Conservation (phyloP, 345 rosid genomes). For the Physaria fendleri region DNA sequence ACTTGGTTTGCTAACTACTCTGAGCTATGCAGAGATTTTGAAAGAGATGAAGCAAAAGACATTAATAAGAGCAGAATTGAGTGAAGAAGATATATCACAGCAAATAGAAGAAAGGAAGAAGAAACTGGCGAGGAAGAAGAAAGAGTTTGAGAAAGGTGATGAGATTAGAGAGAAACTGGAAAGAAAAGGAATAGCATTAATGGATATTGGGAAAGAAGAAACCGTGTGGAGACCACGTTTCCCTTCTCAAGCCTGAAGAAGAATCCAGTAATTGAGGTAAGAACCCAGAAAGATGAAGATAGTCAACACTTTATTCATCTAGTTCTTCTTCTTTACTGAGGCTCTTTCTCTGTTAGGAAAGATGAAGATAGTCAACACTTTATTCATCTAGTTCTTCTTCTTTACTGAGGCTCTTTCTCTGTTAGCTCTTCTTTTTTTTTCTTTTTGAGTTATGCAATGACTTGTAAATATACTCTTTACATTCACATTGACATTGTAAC, state of each 20-base stretch:
- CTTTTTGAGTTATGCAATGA: neutral
- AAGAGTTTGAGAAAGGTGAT: slow-evolving; percentile 67
- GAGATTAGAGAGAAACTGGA: slow-evolving; percentile 59
- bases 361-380: neutral
- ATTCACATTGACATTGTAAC: slow-evolving; percentile 5
- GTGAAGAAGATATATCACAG: slow-evolving; percentile 43
- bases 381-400: neutral
- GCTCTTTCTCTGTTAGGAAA: neutral
- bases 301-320: neutral
- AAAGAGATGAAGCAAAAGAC: slow-evolving; percentile 61
- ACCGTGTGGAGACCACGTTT: slow-evolving; percentile 84
- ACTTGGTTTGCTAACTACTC: slow-evolving; percentile 55
- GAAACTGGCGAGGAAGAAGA: slow-evolving; percentile 49
- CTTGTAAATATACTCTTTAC: slow-evolving; percentile 4
- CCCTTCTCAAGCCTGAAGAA: slow-evolving; percentile 34
- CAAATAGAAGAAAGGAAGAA: slow-evolving; percentile 62
- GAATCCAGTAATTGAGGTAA: slow-evolving; percentile 5
- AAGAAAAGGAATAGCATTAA: slow-evolving; percentile 61
- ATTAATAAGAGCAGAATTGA: slow-evolving; percentile 50
- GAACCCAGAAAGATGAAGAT: neutral
- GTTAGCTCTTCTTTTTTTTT: no score
- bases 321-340: neutral
- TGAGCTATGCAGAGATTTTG: slow-evolving; percentile 58
- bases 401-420: slow-evolving; percentile 3
- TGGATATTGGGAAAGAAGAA: slow-evolving; percentile 73